Conservation (phyloP, 2,329 filamentous ascomycete species). For the Madurella fahalii region DNA sequence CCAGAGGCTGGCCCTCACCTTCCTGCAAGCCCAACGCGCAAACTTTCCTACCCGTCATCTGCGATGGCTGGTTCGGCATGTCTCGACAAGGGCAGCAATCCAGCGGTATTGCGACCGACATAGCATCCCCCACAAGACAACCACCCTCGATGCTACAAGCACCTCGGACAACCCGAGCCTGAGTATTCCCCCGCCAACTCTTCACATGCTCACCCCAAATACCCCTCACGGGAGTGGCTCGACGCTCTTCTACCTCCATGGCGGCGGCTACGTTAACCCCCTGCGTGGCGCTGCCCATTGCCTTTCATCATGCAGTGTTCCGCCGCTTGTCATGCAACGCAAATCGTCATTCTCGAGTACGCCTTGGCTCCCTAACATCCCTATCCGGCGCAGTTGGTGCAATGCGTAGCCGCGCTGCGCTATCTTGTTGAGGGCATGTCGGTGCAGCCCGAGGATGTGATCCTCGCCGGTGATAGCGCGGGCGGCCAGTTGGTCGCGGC, state of each 20-base stretch:
- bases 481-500: slow-evolving; percentile 24
- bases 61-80: slow-evolving; percentile 9
- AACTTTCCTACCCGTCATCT: slow-evolving; percentile 7
- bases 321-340: slow-evolving; percentile 7
- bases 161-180: neutral
- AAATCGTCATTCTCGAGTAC: slow-evolving; percentile 24
- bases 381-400: slow-evolving; percentile 24
- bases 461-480: slow-evolving; percentile 24
- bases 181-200: neutral
- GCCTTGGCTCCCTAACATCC: slow-evolving; percentile 21
- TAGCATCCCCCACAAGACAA: neutral
- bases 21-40: slow-evolving; percentile 10
- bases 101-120: neutral
- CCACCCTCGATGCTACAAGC: neutral
- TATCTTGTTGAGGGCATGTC: slow-evolving; percentile 14
- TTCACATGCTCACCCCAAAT: slow-evolving; percentile 21
- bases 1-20: slow-evolving; percentile 11
- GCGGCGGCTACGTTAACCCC: slow-evolving; percentile 26
- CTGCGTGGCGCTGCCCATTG: slow-evolving; percentile 17
- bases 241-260: slow-evolving; percentile 24
- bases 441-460: slow-evolving; percentile 12
- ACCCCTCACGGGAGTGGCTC: neutral
- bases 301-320: slow-evolving; percentile 19
- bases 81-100: slow-evolving; percentile 6
- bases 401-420: slow-evolving; percentile 15